A percentile compares a stretch with the other conserved stretches of the same genome.
Conservation (phyloP, 1,284 basidiomycete genomes). For the Polyporus tsugae region DNA sequence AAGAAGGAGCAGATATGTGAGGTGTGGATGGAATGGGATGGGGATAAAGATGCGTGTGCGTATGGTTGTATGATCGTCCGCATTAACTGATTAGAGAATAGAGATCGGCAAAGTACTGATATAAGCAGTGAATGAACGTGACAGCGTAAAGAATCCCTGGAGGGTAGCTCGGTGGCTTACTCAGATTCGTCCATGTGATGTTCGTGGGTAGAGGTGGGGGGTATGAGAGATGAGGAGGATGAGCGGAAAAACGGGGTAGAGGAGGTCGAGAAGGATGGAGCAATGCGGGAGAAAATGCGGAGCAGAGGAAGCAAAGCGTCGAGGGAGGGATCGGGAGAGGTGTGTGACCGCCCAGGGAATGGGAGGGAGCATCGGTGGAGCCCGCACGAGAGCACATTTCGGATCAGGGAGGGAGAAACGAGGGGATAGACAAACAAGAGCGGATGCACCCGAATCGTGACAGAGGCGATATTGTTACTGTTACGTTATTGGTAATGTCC, state of each 20-base stretch:
- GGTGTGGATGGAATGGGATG: neutral
- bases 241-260: slow-evolving; percentile 9
- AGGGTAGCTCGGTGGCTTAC: slow-evolving; percentile 11
- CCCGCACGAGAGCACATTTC: slow-evolving; percentile 1
- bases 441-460: slow-evolving; percentile 19
- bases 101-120: slow-evolving; percentile 13
- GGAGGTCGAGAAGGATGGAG: neutral
- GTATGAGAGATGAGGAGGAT: neutral
- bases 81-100: slow-evolving; percentile 27
- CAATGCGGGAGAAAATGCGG: neutral
- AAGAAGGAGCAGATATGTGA: neutral
- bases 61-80: slow-evolving; percentile 18
- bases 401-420: slow-evolving; percentile 14
- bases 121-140: slow-evolving; percentile 22
- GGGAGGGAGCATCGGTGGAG: slow-evolving; percentile 5
- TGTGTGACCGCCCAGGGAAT: neutral
- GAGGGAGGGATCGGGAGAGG: neutral
- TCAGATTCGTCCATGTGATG: slow-evolving; percentile 16
- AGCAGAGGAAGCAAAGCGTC: neutral
- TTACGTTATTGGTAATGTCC: slow-evolving; percentile 32
- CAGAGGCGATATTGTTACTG: slow-evolving; percentile 32
- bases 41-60: slow-evolving; percentile 7
- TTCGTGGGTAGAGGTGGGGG: slow-evolving; percentile 3
- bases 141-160: slow-evolving; percentile 20
- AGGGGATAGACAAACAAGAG: slow-evolving; percentile 26